These are phyloP conservation scores for Gaertneriomyces sp. DNA, from an alignment of 192 early-diverging fungal genomes.

Conservation along the genomic window DNA sequence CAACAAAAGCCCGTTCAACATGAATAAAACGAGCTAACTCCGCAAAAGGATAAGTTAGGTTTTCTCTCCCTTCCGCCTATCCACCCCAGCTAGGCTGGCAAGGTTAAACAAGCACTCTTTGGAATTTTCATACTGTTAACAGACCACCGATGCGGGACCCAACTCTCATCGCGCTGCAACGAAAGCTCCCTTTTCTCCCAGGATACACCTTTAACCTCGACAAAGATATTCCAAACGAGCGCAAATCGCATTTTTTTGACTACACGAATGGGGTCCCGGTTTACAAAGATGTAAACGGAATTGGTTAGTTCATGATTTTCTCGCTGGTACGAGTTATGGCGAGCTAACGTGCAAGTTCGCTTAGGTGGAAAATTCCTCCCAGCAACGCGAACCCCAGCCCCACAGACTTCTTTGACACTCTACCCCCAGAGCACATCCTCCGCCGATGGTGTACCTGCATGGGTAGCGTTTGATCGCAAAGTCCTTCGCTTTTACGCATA, in stretches of 20 bases:
- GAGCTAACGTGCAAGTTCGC: no score
- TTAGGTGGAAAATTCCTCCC: slow-evolving; percentile 43
- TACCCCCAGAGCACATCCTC: slow-evolving; percentile 41
- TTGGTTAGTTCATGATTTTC: slow-evolving; percentile 37
- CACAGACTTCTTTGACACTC: slow-evolving; percentile 48
- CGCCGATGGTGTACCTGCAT: slow-evolving; percentile 47
- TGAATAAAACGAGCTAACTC: no score
- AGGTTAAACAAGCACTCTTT: no score
- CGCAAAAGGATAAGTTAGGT: no score
- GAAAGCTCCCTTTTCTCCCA: slow-evolving; percentile 48
- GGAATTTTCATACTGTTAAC: no score
- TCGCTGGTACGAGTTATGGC: no score
- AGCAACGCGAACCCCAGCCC: neutral
- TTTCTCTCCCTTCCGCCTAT: no score
- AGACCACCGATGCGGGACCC: slow-evolving; percentile 21
- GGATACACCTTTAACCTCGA: slow-evolving; percentile 45
- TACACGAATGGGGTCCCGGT: slow-evolving; percentile 53
- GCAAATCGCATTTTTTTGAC: slow-evolving; percentile 61
- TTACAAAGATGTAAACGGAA: slow-evolving; percentile 49
- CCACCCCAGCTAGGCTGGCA: no score
- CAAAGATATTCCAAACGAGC: slow-evolving; percentile 40
- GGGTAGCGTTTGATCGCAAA: slow-evolving; percentile 61
- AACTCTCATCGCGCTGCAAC: slow-evolving; percentile 33
- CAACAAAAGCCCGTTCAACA: no score
- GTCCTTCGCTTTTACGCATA: slow-evolving; percentile 61